Base-by-base conservation (phyloP, 768 basidiomycete genomes). In the Tricholoma sp. region DNA sequence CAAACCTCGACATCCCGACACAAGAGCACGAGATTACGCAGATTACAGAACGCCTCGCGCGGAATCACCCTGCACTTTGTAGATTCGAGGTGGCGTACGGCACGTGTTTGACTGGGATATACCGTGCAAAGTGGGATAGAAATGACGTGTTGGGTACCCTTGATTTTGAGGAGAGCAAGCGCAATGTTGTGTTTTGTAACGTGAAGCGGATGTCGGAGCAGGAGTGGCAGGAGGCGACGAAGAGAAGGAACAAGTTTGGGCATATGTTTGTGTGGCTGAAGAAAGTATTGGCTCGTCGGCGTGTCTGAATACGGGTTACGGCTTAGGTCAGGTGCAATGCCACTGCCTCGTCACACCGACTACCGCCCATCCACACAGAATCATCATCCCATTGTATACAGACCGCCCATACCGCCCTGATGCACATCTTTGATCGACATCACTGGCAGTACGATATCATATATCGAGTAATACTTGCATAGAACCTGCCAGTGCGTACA, bases 51-150 rank as follows among this genome's bases (percentile, higher is more conserved):
- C 54, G 55, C 3, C 58, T 72, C 27, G 68, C 66, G 0, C 39
- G 52, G 4, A 52, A 59, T 8, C 58, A 68, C 35, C 58, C 66
- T 0, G 51, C 41, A n/a, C 37, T 71, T 11, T 62, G 61, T 34
- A 50, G 57, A 21, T 60, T 70, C 24, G 67, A 69, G 50, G 61
- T 71, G 3, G 61, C 61, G 12, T 72, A 70, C 50, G 70, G 69
- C 2, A 67, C 67, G 10, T 70, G 71, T 50, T 71, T 69, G 71
- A 68, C 68, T 5, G 69, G 71, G 18, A 68, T 63, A 61, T 72
- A 64, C 57, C 63, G 58, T 14, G 68, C 61, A 14, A 61, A 61
- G 12, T 72, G 69, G 69, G 66, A 61, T 14, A 62, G 69, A 34
- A 50, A 16, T 59, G 61, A 1, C 10, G 27, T 18, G 29, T 58